A percentile compares a stretch with the other conserved stretches of the same genome.
Conservation (phyloP, 306 rosid species). For the Malus fusca region DNA sequence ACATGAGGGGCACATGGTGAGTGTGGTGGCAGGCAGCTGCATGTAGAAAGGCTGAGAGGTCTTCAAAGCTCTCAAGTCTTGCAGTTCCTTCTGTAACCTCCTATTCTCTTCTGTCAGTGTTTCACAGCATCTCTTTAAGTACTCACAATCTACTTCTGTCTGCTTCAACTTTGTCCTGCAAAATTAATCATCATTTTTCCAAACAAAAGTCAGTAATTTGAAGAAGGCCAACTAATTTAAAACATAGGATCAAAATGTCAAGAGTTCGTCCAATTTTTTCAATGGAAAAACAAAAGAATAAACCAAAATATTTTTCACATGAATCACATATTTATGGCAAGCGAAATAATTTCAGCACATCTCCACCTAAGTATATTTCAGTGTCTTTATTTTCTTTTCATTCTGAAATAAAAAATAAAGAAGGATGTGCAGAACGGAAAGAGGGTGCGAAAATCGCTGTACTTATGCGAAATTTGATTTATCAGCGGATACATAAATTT, state of each 20-base stretch:
- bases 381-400: too few species aligned
- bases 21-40: conserved; percentile 97
- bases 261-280: neutral
- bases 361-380: too few species aligned
- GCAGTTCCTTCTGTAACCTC: conserved; percentile 86
- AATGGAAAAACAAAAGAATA: neutral
- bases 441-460: too few species aligned
- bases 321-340: too few species aligned
- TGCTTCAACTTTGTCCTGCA: conserved; percentile 93
- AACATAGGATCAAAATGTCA: neutral
- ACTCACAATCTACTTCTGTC: conserved; percentile 95
- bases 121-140: conserved; percentile 85
- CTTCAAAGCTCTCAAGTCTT: conserved; percentile 84
- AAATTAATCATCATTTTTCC: neutral
- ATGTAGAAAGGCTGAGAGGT: conserved; percentile 72
- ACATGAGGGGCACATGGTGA: conserved; percentile 96
- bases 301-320: neutral
- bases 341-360: too few species aligned
- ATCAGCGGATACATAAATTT: neutral
- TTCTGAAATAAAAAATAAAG: too few species aligned
- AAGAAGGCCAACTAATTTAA: neutral
- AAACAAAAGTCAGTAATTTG: neutral
- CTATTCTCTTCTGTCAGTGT: conserved; percentile 86
- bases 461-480: neutral
- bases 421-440: too few species aligned